Evolutionary conservation across 495 filamentous ascomycete species (phyloP), one percentile per base, ranked within the genome.

Genomic region (Hapsidospora chrysogenum): DNA sequence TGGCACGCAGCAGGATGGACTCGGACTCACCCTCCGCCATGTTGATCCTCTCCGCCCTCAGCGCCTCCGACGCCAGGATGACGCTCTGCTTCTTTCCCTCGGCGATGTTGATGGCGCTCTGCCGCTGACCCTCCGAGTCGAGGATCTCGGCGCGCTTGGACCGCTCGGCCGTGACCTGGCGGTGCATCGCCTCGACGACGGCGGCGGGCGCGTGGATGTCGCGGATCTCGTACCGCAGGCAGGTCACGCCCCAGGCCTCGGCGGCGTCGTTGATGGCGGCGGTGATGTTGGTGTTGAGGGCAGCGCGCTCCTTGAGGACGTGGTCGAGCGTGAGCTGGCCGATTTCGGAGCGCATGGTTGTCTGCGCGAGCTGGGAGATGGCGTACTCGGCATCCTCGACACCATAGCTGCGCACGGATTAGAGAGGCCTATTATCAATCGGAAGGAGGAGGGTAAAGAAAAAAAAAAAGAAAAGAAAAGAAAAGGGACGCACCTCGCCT

Each of bases 311-410:
- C 50, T 95, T 93, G 16, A 97, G 68, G 26, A 97, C 89, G 60
- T 96, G 86, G 57, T 97, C 89, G 46, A 97, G 78, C 0, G 86
- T 82, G 13, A 97, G 70, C 47, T 94, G 85, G 41, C 89, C 89
- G 51, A 97, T 97, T 54, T 97, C 89, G 37, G 78, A 85, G 40
- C 89, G 85, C 89, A 97, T 97, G 0, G 89, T 97, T 2, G 89
- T 97, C 57, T 97, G 89, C 2, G 89, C 89, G 13, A 97, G 78
- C 48, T 97, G 89, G 14, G 81, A 85, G 61, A 97, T 96, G 51
- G 89, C 89, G 58, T 96, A 97, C 52, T 96, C 92, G 40, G 89
- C 89, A 51, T 97, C 89, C 60, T 97, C 89, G 27, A 97, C 89
- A 27, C 89, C 89, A 52, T 97, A 96, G 58, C 85, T 92, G 46